Conservation (phyloP, 495 filamentous ascomycete species). For the Aspergillus nidulans region DNA sequence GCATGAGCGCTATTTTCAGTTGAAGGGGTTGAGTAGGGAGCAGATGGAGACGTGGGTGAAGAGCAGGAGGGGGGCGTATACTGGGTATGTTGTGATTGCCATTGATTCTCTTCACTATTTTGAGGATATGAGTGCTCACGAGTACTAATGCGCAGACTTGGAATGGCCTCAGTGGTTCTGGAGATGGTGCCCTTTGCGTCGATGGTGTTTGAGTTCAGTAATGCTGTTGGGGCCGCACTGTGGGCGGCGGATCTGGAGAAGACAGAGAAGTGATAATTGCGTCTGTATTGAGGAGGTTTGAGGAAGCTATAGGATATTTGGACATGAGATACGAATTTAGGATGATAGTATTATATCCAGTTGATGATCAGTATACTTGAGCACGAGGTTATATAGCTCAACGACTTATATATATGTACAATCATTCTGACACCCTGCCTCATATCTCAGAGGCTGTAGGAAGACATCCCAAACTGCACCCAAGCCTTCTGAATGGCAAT, state of each 20-base stretch:
- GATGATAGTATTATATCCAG: neutral
- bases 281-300: no score
- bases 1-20: slow-evolving; percentile 74
- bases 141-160: slow-evolving; percentile 57
- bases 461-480: slow-evolving; percentile 65
- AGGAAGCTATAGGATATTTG: no score
- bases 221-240: slow-evolving; percentile 84
- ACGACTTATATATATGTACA: neutral
- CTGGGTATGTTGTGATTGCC: slow-evolving; percentile 58
- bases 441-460: slow-evolving; percentile 16
- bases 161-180: slow-evolving; percentile 66
- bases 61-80: slow-evolving; percentile 62
- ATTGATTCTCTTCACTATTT: neutral
- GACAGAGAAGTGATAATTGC: neutral
- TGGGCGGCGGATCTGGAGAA: slow-evolving; percentile 92
- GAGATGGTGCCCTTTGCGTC: slow-evolving; percentile 82
- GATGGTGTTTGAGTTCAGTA: slow-evolving; percentile 85
- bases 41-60: slow-evolving; percentile 62
- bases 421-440: neutral
- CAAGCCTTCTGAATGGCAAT: slow-evolving; percentile 59
- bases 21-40: slow-evolving; percentile 69
- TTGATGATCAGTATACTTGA: neutral
- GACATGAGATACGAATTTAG: no score
- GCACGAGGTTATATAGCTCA: neutral
- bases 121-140: neutral